These are phyloP conservation scores for Fusarium sp. DNA, from an alignment of 2,329 filamentous ascomycete genomes.

Conservation along the genomic window DNA sequence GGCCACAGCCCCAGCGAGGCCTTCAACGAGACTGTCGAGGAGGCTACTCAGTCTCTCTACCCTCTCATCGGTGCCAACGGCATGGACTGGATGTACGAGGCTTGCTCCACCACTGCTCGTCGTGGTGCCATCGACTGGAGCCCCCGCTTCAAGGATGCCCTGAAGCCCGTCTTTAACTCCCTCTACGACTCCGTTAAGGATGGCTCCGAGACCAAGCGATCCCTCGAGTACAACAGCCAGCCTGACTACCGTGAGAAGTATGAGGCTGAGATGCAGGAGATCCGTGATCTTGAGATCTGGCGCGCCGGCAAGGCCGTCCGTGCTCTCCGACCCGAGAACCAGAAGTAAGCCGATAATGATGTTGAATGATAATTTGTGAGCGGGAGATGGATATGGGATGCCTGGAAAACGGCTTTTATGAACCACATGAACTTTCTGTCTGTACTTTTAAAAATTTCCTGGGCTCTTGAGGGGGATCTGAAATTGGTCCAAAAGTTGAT, in stretches of 20 bases:
- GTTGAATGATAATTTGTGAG: constrained; percentile 30
- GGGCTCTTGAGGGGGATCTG: constrained; percentile 41
- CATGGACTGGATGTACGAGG: constrained; percentile 99
- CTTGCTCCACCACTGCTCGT: constrained; percentile 98
- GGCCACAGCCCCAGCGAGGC: constrained; percentile 98
- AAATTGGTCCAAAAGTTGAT: constrained; percentile 47
- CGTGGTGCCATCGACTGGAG: constrained; percentile 99
- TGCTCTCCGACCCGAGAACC: constrained; percentile 87
- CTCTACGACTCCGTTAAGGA: constrained; percentile 94
- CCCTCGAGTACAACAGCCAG: constrained; percentile 96
- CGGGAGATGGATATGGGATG: constrained; percentile 19
- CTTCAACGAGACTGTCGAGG: constrained; percentile 99
- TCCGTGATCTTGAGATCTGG: constrained; percentile 99
- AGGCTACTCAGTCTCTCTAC: constrained; percentile 98
- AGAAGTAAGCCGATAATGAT: constrained; percentile 68
- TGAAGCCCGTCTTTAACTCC: constrained; percentile 98
- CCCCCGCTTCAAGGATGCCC: constrained; percentile 94
- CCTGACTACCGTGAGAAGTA: constrained; percentile 96
- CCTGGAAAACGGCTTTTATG: constrained; percentile 42
- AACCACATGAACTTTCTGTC: constrained; percentile 44
- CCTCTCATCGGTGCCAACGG: constrained; percentile 96
- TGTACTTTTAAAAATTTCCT: constrained; percentile 45
- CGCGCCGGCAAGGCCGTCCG: constrained; percentile 97
- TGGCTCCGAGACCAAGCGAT: constrained; percentile 94
- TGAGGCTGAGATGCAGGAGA: constrained; percentile 98